Percentiles rank a stretch among this genome's conserved stretches.
Conservation (phyloP, 2,329 filamentous ascomycete species). For the Talaromyces sp. region DNA sequence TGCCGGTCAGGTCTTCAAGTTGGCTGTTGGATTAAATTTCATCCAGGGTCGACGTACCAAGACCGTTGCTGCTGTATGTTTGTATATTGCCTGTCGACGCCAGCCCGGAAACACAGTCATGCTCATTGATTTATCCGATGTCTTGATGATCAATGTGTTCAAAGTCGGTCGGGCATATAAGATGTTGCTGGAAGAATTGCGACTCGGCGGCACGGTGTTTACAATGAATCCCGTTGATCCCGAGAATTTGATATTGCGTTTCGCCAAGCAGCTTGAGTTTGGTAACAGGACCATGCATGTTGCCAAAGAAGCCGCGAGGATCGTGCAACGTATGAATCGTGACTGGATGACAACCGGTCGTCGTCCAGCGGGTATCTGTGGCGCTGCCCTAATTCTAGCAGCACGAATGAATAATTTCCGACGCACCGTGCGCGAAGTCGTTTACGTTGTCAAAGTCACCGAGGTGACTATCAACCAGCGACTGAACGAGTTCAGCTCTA, state of each 20-base stretch:
- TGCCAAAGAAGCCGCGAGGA: constrained; percentile 79
- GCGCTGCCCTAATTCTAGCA: constrained; percentile 88
- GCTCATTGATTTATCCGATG: constrained; percentile 92
- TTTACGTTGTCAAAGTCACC: constrained; percentile 97
- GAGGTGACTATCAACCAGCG: constrained; percentile 90
- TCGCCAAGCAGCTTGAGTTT: constrained; percentile 89
- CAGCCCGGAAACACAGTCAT: constrained; percentile 78
- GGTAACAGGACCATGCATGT: constrained; percentile 76
- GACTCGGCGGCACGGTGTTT: constrained; percentile 56
- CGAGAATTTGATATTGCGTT: constrained; percentile 87
- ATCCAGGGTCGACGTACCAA: constrained; percentile 81
- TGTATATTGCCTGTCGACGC: constrained; percentile 84
- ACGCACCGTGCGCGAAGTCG: constrained; percentile 85
- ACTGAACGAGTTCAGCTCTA: constrained; percentile 85
- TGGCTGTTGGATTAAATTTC: constrained; percentile 71
- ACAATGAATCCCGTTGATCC: constrained; percentile 75
- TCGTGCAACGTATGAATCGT: constrained; percentile 87
- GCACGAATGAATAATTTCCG: constrained; percentile 98
- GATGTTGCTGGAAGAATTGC: constrained; percentile 63
- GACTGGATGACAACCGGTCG: constrained; percentile 98
- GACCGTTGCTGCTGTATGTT: constrained; percentile 82
- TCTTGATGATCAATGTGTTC: constrained; percentile 83
- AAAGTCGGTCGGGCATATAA: constrained; percentile 88
- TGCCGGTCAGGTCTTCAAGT: constrained; percentile 71
- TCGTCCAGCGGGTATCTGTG: constrained; percentile 88